These are phyloP conservation scores for Ciborinia camelliae DNA, from an alignment of 2,329 filamentous ascomycete species.

Conservation along the genomic window DNA sequence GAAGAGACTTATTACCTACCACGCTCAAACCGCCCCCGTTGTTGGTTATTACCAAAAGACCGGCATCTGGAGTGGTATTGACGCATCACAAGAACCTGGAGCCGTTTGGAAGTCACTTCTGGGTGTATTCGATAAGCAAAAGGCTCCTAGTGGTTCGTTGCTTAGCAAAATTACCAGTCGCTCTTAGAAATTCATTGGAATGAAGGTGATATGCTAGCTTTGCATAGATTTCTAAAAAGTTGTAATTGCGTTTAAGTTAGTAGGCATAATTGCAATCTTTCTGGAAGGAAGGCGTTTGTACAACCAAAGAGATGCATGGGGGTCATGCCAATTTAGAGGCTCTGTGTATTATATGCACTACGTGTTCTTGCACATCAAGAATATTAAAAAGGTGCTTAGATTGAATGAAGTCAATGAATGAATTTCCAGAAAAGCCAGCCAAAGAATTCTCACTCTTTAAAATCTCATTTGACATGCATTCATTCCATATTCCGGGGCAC, in stretches of 20 bases:
- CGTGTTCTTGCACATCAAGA: slow-evolving; percentile 26
- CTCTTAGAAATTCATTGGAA: slow-evolving; percentile 19
- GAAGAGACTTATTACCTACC: slow-evolving; percentile 92
- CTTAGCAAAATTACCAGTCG: slow-evolving; percentile 38
- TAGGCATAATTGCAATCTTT: slow-evolving; percentile 28
- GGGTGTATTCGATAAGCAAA: slow-evolving; percentile 70
- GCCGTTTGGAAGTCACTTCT: slow-evolving; percentile 94
- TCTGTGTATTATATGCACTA: slow-evolving; percentile 33
- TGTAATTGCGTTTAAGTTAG: slow-evolving; percentile 27
- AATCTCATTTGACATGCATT: slow-evolving; percentile 7
- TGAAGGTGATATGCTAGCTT: slow-evolving; percentile 24
- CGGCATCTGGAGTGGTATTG: slow-evolving; percentile 93
- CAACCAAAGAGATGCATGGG: slow-evolving; percentile 31
- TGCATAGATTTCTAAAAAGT: slow-evolving; percentile 35
- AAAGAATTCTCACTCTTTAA: background rate
- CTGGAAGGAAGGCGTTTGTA: slow-evolving; percentile 31
- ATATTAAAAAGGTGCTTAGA: slow-evolving; percentile 15
- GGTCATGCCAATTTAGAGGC: slow-evolving; percentile 28
- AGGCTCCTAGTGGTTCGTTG: slow-evolving; percentile 31
- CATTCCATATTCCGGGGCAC: background rate
- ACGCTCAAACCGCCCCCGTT: slow-evolving; percentile 88
- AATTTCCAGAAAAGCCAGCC: background rate
- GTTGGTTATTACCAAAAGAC: slow-evolving; percentile 96
- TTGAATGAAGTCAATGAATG: slow-evolving; percentile 1
- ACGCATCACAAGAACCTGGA: slow-evolving; percentile 92